A percentile compares a stretch with the other conserved stretches of the same genome.
Conservation (phyloP, 495 filamentous ascomycete genomes). For the Hypoxylon intermedium region DNA sequence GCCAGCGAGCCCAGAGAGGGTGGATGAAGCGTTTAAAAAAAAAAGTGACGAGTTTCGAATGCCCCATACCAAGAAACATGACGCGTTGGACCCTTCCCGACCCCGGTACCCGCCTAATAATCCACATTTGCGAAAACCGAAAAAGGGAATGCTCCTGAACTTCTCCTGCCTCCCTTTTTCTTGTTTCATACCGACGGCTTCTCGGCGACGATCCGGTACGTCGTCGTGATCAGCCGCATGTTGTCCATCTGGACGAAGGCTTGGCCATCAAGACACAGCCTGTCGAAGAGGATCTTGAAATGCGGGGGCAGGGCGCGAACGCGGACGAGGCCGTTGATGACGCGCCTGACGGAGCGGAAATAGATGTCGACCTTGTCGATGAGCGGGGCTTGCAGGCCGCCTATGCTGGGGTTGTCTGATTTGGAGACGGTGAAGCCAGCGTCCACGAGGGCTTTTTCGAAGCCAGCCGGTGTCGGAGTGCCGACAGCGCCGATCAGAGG, state of each 20-base stretch:
- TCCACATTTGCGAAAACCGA: no score
- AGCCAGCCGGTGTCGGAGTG: conserved; percentile 62
- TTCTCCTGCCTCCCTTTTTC: no score
- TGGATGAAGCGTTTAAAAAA: no score
- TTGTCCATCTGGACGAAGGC: conserved; percentile 70
- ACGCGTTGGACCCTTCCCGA: conserved; percentile 7
- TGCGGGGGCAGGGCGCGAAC: conserved; percentile 61
- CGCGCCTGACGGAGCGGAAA: conserved; percentile 63
- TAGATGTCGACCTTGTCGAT: conserved; percentile 68
- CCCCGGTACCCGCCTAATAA: conserved; percentile 9
- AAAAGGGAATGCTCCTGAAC: conserved; percentile 9
- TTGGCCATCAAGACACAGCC: conserved; percentile 65
- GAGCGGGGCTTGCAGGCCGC: conserved; percentile 63
- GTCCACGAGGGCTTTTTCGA: conserved; percentile 59
- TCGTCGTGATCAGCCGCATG: conserved; percentile 66
- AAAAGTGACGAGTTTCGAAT: background rate
- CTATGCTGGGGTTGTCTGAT: conserved; percentile 65
- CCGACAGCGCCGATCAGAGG: conserved; percentile 69
- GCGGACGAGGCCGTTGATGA: conserved; percentile 61
- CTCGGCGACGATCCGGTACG: conserved; percentile 67
- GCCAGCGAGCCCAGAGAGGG: background rate
- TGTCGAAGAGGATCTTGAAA: conserved; percentile 69
- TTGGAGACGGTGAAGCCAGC: conserved; percentile 62
- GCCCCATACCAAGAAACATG: conserved; percentile 25
- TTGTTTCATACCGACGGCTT: conserved; percentile 54